phyloP scores from a whole-genome alignment of 805 yeast species.

The Starmerella geochares region DNA sequence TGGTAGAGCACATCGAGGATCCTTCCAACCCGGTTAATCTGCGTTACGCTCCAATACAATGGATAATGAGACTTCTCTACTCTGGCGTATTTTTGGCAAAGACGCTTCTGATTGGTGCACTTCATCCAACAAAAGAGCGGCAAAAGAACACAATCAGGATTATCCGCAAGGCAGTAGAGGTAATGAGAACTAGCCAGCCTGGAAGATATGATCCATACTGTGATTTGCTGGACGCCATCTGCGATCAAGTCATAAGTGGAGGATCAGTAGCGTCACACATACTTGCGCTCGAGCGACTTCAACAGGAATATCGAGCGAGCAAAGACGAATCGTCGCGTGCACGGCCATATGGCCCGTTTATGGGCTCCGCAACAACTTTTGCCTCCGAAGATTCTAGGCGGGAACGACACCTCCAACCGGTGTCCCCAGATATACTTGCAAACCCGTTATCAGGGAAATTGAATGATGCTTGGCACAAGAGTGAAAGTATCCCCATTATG shows the following conservation, averaged over 20 bases:
- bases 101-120: conserved; percentile 41
- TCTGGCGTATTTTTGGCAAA: conserved; percentile 86
- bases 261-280: background rate
- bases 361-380: background rate
- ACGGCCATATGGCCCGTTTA: background rate
- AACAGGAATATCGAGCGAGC: conserved; percentile 1
- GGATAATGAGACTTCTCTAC: conserved; percentile 77
- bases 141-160: conserved; percentile 3
- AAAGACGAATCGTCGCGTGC: background rate
- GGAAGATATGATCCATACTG: conserved; percentile 1
- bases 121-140: conserved; percentile 3
- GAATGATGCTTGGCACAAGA: background rate
- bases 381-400: background rate
- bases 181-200: background rate
- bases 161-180: background rate
- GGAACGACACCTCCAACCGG: background rate
- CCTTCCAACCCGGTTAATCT: conserved; percentile 52
- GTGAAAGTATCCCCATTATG: background rate
- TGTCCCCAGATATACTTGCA: too few relatives aligned
- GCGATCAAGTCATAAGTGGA: conserved; percentile 4
- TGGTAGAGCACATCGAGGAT: conserved; percentile 51
- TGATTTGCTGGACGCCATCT: conserved; percentile 5
- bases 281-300: conserved; percentile 1
- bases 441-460: background rate
- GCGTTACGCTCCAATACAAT: conserved; percentile 76